Percentiles rank a stretch among this genome's conserved stretches.
Conservation (phyloP, 2,329 filamentous ascomycete species). For the Sporothrix pseudoabietina region DNA sequence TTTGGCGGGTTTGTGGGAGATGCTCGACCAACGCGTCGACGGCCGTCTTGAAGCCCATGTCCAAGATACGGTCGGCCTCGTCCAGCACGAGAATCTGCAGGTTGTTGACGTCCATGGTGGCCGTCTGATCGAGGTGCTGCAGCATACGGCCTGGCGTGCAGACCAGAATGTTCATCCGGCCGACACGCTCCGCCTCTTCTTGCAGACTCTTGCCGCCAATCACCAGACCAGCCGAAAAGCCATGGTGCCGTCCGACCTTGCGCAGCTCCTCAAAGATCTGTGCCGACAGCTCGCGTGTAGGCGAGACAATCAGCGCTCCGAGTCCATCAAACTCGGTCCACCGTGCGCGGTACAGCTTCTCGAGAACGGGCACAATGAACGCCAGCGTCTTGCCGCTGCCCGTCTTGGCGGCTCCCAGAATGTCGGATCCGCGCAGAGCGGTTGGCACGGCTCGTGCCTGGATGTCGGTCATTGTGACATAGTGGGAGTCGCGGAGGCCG, state of each 20-base stretch:
- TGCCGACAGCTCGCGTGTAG: slow-evolving; percentile 90
- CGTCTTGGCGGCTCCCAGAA: slow-evolving; percentile 93
- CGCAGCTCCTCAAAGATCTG: slow-evolving; percentile 95
- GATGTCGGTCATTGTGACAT: slow-evolving; percentile 86
- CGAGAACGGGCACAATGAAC: slow-evolving; percentile 87
- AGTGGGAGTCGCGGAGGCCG: slow-evolving; percentile 84
- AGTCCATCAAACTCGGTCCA: slow-evolving; percentile 92
- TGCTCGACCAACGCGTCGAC: slow-evolving; percentile 94
- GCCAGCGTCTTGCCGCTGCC: slow-evolving; percentile 94
- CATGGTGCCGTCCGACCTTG: slow-evolving; percentile 85
- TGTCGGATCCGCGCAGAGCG: slow-evolving; percentile 81
- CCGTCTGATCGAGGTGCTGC: slow-evolving; percentile 93
- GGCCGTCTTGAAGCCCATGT: slow-evolving; percentile 91
- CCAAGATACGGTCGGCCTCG: slow-evolving; percentile 94
- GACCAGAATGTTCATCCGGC: slow-evolving; percentile 94
- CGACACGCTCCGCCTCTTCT: slow-evolving; percentile 81
- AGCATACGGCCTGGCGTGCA: slow-evolving; percentile 94
- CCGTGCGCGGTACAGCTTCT: slow-evolving; percentile 84
- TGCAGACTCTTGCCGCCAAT: slow-evolving; percentile 91
- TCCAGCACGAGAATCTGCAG: slow-evolving; percentile 91
- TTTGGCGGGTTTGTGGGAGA: slow-evolving; percentile 81
- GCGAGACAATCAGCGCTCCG: slow-evolving; percentile 88
- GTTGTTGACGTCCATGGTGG: slow-evolving; percentile 85
- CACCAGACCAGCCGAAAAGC: slow-evolving; percentile 87
- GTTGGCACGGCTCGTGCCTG: slow-evolving; percentile 87